Percentiles rank a stretch among this genome's conserved stretches.
Evolutionary conservation across 192 early-diverging fungal genomes (phyloP).

Genomic region (Linderina pennispora): DNA sequence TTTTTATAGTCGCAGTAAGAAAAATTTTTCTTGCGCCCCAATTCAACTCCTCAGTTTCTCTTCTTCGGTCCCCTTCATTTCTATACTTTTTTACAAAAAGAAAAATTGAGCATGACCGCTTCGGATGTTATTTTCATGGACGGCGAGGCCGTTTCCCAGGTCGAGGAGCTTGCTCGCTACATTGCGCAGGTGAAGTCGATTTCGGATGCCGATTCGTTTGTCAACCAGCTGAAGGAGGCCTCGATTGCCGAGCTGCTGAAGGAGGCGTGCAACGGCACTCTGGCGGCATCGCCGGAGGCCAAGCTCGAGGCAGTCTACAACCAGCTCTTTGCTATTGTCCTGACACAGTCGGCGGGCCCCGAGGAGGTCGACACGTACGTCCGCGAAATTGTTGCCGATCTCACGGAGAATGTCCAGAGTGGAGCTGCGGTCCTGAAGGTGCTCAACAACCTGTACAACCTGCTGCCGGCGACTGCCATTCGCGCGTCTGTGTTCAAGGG

Average conservation of each 20-base stretch:
- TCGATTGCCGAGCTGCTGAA: conserved; percentile 44
- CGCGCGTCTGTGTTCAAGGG: conserved; percentile 64
- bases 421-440: conserved; percentile 27
- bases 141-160: conserved; percentile 43
- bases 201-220: conserved; percentile 1
- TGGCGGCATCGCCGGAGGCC: conserved; percentile 14
- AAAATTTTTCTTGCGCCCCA: too few species aligned
- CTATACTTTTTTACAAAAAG: too few species aligned
- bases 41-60: too few species aligned
- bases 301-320: conserved; percentile 35
- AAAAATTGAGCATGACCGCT: too few species aligned
- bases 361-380: conserved; percentile 1
- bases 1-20: too few species aligned
- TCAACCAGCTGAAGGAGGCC: conserved; percentile 46
- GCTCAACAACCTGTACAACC: conserved; percentile 79
- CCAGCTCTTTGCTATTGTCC: conserved; percentile 35
- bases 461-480: conserved; percentile 46
- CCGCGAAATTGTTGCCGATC: conserved; percentile 7
- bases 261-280: conserved; percentile 46
- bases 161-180: conserved; percentile 64
- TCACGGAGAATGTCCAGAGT: conserved; percentile 10
- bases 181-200: conserved; percentile 30
- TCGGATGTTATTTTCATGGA: conserved; percentile 46
- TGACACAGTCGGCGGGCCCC: neutral
- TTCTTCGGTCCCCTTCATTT: too few species aligned